Percentiles rank a stretch among this genome's conserved stretches.
Evolutionary conservation across 2,329 filamentous ascomycete genomes (phyloP).

Genomic region (Samsoniella hepiali): DNA sequence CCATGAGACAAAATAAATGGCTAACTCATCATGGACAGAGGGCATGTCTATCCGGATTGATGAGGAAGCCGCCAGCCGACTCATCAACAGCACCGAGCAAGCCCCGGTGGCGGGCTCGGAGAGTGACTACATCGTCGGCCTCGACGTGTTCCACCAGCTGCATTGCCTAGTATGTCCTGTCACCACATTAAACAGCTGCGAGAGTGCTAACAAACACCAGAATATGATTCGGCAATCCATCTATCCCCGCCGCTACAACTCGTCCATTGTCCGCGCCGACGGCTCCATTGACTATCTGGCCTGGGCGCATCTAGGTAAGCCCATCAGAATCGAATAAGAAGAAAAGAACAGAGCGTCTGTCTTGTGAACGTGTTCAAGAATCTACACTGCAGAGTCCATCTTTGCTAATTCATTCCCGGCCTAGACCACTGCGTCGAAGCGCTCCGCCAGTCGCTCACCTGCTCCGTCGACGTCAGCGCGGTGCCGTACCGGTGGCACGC

Average conservation of each 20-base stretch:
- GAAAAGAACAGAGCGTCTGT: slow-evolving; percentile 15
- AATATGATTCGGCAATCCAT: slow-evolving; percentile 15
- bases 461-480: slow-evolving; percentile 16
- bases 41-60: slow-evolving; percentile 13
- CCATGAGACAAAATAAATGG: not conserved
- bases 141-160: slow-evolving; percentile 19
- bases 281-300: slow-evolving; percentile 13
- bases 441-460: slow-evolving; percentile 18
- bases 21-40: not conserved
- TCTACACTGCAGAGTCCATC: too few relatives aligned
- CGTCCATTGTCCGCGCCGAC: slow-evolving; percentile 17
- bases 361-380: too few relatives aligned
- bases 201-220: not conserved
- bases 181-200: not conserved
- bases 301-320: slow-evolving; percentile 18
- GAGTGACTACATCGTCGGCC: slow-evolving; percentile 17
- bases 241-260: slow-evolving; percentile 16
- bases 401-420: too few relatives aligned
- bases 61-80: not conserved
- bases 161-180: slow-evolving; percentile 14
- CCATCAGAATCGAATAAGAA: too few relatives aligned
- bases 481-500: slow-evolving; percentile 12
- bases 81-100: slow-evolving; percentile 12
- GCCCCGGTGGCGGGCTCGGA: not conserved
- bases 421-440: slow-evolving; percentile 19